Evolutionary conservation across 2,329 filamentous ascomycete genomes (phyloP).

Genomic region (Botryotinia globosa): DNA sequence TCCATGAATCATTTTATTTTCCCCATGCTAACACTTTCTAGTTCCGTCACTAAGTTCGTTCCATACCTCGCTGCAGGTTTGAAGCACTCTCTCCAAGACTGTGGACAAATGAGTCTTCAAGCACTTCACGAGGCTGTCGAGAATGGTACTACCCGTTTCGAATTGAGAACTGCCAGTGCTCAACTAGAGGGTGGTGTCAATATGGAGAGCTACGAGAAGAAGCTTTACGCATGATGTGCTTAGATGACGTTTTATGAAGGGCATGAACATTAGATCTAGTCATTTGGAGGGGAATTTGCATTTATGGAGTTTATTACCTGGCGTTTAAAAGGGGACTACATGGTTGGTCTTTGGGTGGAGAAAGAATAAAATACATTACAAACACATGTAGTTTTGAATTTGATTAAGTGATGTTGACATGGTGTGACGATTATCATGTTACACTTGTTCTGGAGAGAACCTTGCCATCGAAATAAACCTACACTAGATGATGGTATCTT

Average conservation of each 20-base stretch:
- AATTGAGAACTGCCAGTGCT: constrained; percentile 89
- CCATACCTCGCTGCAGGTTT: constrained; percentile 93
- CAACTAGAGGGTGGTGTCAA: constrained; percentile 97
- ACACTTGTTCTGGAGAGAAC: background rate
- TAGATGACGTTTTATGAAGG: background rate
- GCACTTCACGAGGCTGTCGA: constrained; percentile 74
- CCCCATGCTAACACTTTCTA: constrained; percentile 17
- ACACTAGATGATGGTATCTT: background rate
- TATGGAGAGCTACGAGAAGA: constrained; percentile 99
- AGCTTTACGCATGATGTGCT: constrained; percentile 77
- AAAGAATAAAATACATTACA: constrained; percentile 16
- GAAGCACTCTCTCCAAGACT: constrained; percentile 97
- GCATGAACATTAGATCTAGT: background rate
- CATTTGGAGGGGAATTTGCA: background rate
- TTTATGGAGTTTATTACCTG: constrained; percentile 2
- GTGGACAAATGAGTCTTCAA: constrained; percentile 76
- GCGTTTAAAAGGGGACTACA: background rate
- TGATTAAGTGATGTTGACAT: background rate
- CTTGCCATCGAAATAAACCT: background rate
- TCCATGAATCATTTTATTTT: background rate
- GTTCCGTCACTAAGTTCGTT: constrained; percentile 86
- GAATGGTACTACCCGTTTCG: constrained; percentile 79
- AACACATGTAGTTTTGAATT: background rate
- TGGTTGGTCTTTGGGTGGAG: constrained; percentile 3
- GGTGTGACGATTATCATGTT: background rate